These are phyloP conservation scores for Chaetomium olivaceum DNA, from an alignment of 2,329 filamentous ascomycete species.

Conservation along the genomic window DNA sequence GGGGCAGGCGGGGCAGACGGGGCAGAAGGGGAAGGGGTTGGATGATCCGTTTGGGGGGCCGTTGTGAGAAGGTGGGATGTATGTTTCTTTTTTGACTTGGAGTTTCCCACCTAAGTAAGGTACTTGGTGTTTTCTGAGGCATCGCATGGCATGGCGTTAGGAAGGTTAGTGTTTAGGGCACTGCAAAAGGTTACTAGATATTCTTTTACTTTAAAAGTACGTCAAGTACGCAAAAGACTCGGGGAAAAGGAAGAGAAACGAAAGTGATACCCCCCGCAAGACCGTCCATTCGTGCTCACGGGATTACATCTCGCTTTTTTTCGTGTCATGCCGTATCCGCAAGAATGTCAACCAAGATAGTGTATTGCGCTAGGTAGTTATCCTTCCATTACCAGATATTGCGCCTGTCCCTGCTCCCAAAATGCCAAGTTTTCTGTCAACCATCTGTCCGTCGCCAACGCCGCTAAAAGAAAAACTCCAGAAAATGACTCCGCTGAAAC, in stretches of 20 bases:
- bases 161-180: not conserved
- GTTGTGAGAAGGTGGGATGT: not conserved
- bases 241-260: not conserved
- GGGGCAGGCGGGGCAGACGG: no score
- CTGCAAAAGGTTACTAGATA: not conserved
- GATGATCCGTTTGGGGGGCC: slow-evolving; percentile 50
- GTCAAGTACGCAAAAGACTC: not conserved
- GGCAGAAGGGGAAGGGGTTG: slow-evolving; percentile 18
- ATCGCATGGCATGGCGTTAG: not conserved
- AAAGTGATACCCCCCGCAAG: not conserved
- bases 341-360: not conserved
- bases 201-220: not conserved
- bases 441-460: not conserved
- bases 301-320: not conserved
- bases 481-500: not conserved
- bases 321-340: no score
- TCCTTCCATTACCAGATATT: not conserved
- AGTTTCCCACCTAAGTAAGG: not conserved
- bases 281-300: not conserved
- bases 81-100: not conserved
- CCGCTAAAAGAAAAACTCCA: not conserved
- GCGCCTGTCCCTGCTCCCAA: not conserved
- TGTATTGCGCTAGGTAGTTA: not conserved
- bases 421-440: not conserved
- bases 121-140: not conserved